These are phyloP conservation scores for Phytophthora kernoviae DNA, from an alignment of 352 stramenopile genomes.

Conservation along the genomic window DNA sequence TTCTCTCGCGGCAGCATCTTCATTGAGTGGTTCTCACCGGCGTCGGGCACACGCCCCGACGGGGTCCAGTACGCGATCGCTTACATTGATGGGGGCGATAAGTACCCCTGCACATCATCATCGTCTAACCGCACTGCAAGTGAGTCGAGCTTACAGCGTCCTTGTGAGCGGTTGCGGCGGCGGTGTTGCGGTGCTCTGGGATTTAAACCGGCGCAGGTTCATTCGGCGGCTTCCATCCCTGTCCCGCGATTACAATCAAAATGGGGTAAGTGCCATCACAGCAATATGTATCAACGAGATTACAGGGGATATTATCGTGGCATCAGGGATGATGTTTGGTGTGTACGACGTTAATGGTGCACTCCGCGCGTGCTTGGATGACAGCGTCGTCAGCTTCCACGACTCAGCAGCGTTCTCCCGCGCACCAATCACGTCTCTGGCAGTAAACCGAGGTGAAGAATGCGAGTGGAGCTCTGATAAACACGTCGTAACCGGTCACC, in stretches of 20 bases:
- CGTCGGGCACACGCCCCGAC: conserved; percentile 27
- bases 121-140: conserved; percentile 54
- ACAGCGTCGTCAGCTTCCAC: conserved; percentile 52
- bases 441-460: conserved; percentile 51
- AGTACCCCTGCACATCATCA: conserved; percentile 42
- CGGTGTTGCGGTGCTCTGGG: conserved; percentile 67
- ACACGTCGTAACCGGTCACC: conserved; percentile 64
- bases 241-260: background rate
- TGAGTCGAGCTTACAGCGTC: conserved; percentile 66
- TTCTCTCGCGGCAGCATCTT: conserved; percentile 30
- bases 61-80: conserved; percentile 40
- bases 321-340: conserved; percentile 48
- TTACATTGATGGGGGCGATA: conserved; percentile 51
- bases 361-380: conserved; percentile 52
- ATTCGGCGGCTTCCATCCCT: conserved; percentile 51
- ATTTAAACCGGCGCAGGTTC: conserved; percentile 68
- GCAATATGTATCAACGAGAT: conserved; percentile 70
- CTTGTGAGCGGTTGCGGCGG: conserved; percentile 65
- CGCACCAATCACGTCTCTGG: conserved; percentile 46
- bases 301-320: conserved; percentile 64
- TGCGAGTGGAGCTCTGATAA: conserved; percentile 73
- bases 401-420: conserved; percentile 39
- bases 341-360: conserved; percentile 76
- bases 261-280: conserved; percentile 20
- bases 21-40: conserved; percentile 31